Base-by-base conservation (phyloP, 2,329 filamentous ascomycete species). In the Cytospora paraplurivora region DNA sequence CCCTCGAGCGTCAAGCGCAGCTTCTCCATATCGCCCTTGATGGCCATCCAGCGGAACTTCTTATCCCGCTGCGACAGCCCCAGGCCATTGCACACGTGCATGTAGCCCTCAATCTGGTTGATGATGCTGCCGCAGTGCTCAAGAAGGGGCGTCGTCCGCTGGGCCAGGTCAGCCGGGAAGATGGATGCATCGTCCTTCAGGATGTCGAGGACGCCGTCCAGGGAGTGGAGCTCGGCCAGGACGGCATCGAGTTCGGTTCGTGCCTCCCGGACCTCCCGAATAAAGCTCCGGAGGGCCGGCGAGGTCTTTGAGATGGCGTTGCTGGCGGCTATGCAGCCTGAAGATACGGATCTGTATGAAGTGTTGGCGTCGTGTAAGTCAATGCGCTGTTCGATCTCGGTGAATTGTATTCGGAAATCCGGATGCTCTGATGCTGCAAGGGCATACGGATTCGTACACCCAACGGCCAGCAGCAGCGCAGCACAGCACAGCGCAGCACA, bases 231-330 rank as follows among this genome's bases (percentile, higher is more conserved):
- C 65, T 80, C 77, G 63, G 76, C 74, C 37, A 76, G 76, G 44
- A 80, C 71, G 35, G 67, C 71, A 41, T 78, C 73, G 17, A 79
- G 69, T 32, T 78, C 77, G 38, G 74, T 68, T 17, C 77, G 73
- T 3, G 77, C 75, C 65, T 78, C 77, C 44, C 76, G 76, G 1
- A 79, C 75, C 19, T 77, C 72, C 41, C 76, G 76, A 8, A 78
- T 75, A 60, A 79, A 79, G 44, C 65, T 63, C 63, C 71, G 71
- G 32, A 79, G 68, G 37, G 71, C 66, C 11, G 67, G 62, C 27
- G 74, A 70, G n/a, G 74, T 73, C 49, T 73, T 72, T 35, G 72
- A 68, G 51, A 78, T 74, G 63, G 73, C 72, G 54, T 69, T 73
- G 67, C 73, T 72, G 8, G 76, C 72, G 12, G 72, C 71, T 62